phyloP scores from a whole-genome alignment of 2,329 filamentous ascomycete genomes.

The Nemania sp. region DNA sequence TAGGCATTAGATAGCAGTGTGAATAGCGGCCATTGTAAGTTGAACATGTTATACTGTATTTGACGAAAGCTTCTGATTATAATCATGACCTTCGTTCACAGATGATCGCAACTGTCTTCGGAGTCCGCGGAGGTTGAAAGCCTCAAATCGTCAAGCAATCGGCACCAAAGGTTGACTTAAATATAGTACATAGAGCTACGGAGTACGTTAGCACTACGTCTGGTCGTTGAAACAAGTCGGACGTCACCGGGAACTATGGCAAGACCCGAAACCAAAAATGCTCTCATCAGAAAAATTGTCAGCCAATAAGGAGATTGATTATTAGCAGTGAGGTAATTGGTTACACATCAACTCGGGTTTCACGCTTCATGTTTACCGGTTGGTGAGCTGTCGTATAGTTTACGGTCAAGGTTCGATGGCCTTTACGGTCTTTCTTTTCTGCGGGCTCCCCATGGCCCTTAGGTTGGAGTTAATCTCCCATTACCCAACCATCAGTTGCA shows the following conservation, averaged over 20 bases:
- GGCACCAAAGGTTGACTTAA: neutral
- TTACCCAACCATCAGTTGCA: too few relatives aligned
- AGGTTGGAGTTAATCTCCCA: too few relatives aligned
- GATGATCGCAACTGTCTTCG: neutral
- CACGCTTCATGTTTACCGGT: neutral
- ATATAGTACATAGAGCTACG: neutral
- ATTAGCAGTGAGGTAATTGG: neutral
- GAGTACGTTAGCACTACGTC: neutral
- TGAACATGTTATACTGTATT: neutral
- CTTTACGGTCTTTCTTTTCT: too few relatives aligned
- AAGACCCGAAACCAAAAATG: neutral
- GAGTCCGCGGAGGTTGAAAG: neutral
- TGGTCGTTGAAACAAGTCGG: conserved; percentile 15
- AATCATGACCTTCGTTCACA: neutral
- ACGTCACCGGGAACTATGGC: conserved; percentile 15
- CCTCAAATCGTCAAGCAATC: neutral
- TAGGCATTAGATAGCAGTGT: too few relatives aligned
- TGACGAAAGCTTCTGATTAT: neutral
- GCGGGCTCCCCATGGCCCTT: too few relatives aligned
- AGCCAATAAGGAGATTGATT: neutral
- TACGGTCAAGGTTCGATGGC: neutral
- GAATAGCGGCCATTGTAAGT: neutral
- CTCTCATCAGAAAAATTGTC: neutral
- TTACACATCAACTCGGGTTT: neutral
- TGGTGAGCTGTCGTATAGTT: neutral